These are phyloP conservation scores for Aspergillus puulaauensis DNA, from an alignment of 2,329 filamentous ascomycete species.

Conservation along the genomic window DNA sequence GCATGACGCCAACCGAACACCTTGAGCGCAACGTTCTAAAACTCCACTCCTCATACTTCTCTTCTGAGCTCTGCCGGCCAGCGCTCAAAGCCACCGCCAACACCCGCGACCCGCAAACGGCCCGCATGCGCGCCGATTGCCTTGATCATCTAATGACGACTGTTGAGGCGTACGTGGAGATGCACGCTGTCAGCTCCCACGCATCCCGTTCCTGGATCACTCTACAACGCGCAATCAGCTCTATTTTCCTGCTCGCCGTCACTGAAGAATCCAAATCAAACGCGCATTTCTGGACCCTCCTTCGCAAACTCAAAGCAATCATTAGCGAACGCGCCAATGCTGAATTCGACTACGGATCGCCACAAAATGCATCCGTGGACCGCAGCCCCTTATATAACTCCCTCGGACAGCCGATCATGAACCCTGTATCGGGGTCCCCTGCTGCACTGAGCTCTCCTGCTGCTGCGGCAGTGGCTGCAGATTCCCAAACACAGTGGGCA, in stretches of 20 bases:
- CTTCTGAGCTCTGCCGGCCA: constrained; percentile 62
- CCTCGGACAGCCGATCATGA: constrained; percentile 21
- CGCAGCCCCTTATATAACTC: constrained; percentile 16
- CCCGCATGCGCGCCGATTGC: constrained; percentile 52
- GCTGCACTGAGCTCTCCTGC: constrained; percentile 21
- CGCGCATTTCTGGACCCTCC: constrained; percentile 38
- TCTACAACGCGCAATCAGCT: constrained; percentile 48
- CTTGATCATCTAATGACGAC: constrained; percentile 56
- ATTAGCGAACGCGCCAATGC: constrained; percentile 43
- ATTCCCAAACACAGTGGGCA: constrained; percentile 46
- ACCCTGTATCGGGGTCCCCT: constrained; percentile 27
- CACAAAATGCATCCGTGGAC: constrained; percentile 13
- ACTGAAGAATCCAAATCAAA: constrained; percentile 46
- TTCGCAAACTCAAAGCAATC: constrained; percentile 44
- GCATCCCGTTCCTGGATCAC: constrained; percentile 49
- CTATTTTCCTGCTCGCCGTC: constrained; percentile 48
- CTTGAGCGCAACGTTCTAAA: constrained; percentile 62
- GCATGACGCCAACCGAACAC: constrained; percentile 48
- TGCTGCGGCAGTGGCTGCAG: constrained; percentile 27
- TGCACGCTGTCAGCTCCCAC: constrained; percentile 45
- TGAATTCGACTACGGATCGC: constrained; percentile 30
- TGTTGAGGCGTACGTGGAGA: constrained; percentile 61
- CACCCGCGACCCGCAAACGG: constrained; percentile 38
- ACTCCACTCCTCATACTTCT: constrained; percentile 62
- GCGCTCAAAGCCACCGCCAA: constrained; percentile 56